Percentiles rank a stretch among this genome's conserved stretches.
Conservation (phyloP, 495 filamentous ascomycete species). For the Aspergillus homomorphus region DNA sequence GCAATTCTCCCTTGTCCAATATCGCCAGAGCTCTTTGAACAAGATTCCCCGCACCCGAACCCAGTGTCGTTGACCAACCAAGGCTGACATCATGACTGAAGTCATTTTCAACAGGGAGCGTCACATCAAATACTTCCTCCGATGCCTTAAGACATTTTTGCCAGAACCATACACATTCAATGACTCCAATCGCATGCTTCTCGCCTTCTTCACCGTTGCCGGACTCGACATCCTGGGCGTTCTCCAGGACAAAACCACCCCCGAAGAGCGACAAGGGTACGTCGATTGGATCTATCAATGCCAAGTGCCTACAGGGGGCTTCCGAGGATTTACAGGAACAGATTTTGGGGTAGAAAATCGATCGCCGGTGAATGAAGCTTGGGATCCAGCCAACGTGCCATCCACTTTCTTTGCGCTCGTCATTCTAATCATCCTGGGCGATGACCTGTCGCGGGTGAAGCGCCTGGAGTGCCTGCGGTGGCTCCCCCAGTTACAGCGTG, state of each 20-base stretch:
- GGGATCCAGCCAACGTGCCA: constrained; percentile 80
- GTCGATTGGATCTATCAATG: constrained; percentile 71
- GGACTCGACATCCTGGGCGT: constrained; percentile 76
- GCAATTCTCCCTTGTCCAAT: not conserved
- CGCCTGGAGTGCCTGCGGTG: constrained; percentile 65
- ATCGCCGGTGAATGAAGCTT: constrained; percentile 48
- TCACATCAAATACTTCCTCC: constrained; percentile 90
- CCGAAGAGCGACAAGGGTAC: constrained; percentile 57
- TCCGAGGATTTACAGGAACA: constrained; percentile 74
- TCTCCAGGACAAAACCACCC: constrained; percentile 53
- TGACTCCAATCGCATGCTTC: constrained; percentile 84
- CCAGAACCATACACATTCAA: constrained; percentile 78
- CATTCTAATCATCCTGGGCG: constrained; percentile 69
- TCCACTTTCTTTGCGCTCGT: constrained; percentile 86
- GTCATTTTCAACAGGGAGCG: constrained; percentile 60
- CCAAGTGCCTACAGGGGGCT: constrained; percentile 72
- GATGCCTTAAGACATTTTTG: constrained; percentile 78
- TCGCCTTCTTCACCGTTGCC: constrained; percentile 82
- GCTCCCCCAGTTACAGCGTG: constrained; percentile 73
- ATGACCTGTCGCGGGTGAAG: constrained; percentile 66
- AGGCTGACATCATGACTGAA: constrained; percentile 29
- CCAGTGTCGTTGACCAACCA: not conserved
- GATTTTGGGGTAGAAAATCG: constrained; percentile 49
- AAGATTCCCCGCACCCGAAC: not conserved
- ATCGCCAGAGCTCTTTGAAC: not conserved